Evolutionary conservation across 179 eudicot genomes (phyloP).

Genomic region (Carnegiea gigantea): DNA sequence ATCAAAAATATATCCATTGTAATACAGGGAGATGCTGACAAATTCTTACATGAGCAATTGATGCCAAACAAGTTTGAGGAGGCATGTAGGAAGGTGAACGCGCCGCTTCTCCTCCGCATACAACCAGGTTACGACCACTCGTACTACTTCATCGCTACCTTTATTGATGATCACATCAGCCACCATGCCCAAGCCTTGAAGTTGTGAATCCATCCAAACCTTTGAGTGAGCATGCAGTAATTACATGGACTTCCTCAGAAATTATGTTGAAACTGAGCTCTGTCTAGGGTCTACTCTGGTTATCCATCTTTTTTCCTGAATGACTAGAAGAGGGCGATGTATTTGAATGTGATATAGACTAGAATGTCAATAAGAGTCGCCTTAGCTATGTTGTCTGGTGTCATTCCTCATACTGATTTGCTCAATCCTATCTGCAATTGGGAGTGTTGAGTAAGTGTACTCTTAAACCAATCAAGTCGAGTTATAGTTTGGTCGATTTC

Average conservation of each 20-base stretch:
- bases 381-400: neutral
- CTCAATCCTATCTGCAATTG: neutral
- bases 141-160: conserved; percentile 83
- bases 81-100: conserved; percentile 74
- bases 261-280: neutral
- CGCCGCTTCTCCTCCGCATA: conserved; percentile 65
- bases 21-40: conserved; percentile 85
- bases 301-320: neutral
- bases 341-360: neutral
- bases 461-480: too few relatives aligned
- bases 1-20: neutral
- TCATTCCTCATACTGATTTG: neutral
- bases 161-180: conserved; percentile 91
- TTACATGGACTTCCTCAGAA: neutral
- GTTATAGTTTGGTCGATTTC: too few relatives aligned
- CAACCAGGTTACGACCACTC: conserved; percentile 98
- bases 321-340: neutral
- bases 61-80: conserved; percentile 78
- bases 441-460: neutral
- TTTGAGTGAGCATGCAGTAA: conserved; percentile 14
- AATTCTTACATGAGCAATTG: conserved; percentile 74
- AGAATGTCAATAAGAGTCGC: conserved; percentile 3
- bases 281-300: neutral
- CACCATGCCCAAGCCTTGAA: conserved; percentile 97
- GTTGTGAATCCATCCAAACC: conserved; percentile 25